A percentile compares a stretch with the other conserved stretches of the same genome.
phyloP scores from a whole-genome alignment of 2,329 filamentous ascomycete genomes.

The Colletotrichum sp. region DNA sequence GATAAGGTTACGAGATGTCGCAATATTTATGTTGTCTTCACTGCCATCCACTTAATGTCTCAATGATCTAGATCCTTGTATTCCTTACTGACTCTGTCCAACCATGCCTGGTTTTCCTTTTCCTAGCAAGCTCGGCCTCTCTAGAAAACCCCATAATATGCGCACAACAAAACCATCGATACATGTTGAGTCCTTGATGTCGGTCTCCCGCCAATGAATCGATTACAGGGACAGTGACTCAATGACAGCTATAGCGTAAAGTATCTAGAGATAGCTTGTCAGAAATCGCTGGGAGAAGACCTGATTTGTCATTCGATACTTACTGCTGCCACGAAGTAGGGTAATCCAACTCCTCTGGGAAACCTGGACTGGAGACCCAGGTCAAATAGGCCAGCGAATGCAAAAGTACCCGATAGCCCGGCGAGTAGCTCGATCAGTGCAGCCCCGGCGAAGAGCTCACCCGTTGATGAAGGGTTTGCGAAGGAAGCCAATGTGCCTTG shows the following conservation, averaged over 20 bases:
- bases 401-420: background rate
- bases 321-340: background rate
- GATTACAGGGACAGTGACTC: background rate
- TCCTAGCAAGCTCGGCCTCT: background rate
- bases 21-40: background rate
- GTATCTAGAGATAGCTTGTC: background rate
- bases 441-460: background rate
- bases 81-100: background rate
- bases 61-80: background rate
- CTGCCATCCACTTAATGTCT: background rate
- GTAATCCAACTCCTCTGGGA: background rate
- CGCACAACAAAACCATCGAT: background rate
- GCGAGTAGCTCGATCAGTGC: background rate
- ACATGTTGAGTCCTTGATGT: background rate
- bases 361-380: background rate
- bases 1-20: background rate
- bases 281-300: background rate
- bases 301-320: background rate
- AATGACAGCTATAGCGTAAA: background rate
- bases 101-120: background rate
- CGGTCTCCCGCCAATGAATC: accelerated
- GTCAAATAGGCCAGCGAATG: background rate
- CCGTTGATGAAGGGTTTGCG: background rate
- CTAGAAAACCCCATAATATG: accelerated
- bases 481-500: background rate